Evolutionary conservation across 768 basidiomycete species (phyloP).

Genomic region (Leccinum barrowsii): DNA sequence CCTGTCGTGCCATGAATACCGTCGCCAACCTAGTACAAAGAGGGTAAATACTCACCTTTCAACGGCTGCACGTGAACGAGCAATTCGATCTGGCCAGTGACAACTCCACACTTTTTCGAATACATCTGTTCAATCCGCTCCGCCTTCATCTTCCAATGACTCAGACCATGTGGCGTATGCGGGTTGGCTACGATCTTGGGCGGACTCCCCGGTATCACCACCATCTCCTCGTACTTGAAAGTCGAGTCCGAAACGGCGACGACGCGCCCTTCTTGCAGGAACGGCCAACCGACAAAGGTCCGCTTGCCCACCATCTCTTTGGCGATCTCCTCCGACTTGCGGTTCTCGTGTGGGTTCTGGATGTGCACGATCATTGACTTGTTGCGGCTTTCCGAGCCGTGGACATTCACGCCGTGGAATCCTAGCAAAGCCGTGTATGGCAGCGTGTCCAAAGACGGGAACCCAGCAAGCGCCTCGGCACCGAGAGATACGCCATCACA

Average conservation of each 20-base stretch:
- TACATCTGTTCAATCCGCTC: slow-evolving; percentile 80
- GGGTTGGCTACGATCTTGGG: slow-evolving; percentile 66
- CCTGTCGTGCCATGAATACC: slow-evolving; percentile 42
- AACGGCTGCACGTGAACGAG: slow-evolving; percentile 87
- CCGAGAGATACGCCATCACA: slow-evolving; percentile 88
- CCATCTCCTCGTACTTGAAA: slow-evolving; percentile 80
- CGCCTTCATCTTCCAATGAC: slow-evolving; percentile 75
- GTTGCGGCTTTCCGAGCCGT: slow-evolving; percentile 85
- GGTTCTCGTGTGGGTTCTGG: slow-evolving; percentile 65
- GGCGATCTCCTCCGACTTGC: slow-evolving; percentile 72
- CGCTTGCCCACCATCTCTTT: slow-evolving; percentile 70
- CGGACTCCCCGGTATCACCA: slow-evolving; percentile 46
- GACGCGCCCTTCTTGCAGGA: slow-evolving; percentile 88
- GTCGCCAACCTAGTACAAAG: neutral
- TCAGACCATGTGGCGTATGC: slow-evolving; percentile 64
- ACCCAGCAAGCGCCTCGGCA: slow-evolving; percentile 84
- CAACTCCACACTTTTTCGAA: slow-evolving; percentile 85
- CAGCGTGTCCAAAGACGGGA: slow-evolving; percentile 91
- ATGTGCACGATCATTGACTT: slow-evolving; percentile 92
- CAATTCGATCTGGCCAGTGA: slow-evolving; percentile 78
- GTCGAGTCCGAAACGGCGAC: slow-evolving; percentile 81
- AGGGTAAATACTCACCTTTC: slow-evolving; percentile 58
- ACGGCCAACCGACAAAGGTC: slow-evolving; percentile 88
- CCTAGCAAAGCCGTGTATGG: slow-evolving; percentile 74
- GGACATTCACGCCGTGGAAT: slow-evolving; percentile 89